These are phyloP conservation scores for Hymenoscyphus albidus DNA, from an alignment of 2,329 filamentous ascomycete species.

Conservation along the genomic window DNA sequence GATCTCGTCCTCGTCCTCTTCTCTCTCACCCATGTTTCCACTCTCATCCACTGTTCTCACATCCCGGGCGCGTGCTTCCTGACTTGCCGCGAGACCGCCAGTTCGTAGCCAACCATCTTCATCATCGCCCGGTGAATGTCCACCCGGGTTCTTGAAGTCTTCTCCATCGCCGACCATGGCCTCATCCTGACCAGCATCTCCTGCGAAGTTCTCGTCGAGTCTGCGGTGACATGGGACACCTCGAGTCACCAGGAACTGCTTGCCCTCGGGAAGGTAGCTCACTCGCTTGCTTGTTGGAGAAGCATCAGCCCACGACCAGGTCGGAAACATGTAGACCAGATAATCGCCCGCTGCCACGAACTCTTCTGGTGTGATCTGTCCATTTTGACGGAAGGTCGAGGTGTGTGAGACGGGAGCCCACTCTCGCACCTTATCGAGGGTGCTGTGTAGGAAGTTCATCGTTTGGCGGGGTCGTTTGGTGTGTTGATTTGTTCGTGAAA, in stretches of 20 bases:
- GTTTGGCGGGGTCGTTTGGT: conserved; percentile 21
- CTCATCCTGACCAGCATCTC: conserved; percentile 81
- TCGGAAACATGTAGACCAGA: conserved; percentile 97
- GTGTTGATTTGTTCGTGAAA: conserved; percentile 3
- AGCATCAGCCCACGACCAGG: conserved; percentile 94
- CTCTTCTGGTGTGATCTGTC: conserved; percentile 95
- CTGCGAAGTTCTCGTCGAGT: conserved; percentile 89
- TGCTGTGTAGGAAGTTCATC: conserved; percentile 92
- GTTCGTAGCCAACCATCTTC: conserved; percentile 92
- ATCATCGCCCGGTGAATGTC: conserved; percentile 50
- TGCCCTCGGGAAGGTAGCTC: conserved; percentile 76
- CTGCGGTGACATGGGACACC: conserved; percentile 91
- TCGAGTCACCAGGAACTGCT: conserved; percentile 93
- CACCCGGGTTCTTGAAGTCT: conserved; percentile 48
- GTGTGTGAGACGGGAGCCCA: conserved; percentile 86
- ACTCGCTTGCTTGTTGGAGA: conserved; percentile 76
- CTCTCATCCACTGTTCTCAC: conserved; percentile 86
- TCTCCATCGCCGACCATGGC: conserved; percentile 79
- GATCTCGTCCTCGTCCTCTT: conserved; percentile 75
- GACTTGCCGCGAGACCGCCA: conserved; percentile 70
- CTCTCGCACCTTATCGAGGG: conserved; percentile 86
- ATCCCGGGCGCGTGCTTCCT: conserved; percentile 73
- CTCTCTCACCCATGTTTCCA: conserved; percentile 75
- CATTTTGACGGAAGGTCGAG: conserved; percentile 89
- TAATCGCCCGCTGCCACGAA: conserved; percentile 96